Base-by-base conservation (phyloP, 768 basidiomycete species). In the Gymnopilus junonius region DNA sequence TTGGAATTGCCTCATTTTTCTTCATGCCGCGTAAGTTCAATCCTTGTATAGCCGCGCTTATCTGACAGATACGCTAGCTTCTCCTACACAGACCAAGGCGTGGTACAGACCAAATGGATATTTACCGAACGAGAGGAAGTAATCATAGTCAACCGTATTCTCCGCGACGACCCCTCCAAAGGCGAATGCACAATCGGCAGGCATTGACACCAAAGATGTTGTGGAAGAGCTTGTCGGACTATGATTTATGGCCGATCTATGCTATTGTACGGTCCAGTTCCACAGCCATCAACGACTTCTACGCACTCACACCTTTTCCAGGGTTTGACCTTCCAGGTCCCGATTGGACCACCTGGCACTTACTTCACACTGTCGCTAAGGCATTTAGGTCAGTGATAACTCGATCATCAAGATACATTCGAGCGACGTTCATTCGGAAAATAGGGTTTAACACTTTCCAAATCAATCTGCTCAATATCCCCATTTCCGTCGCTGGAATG, bases 151-250 rank as follows among this genome's bases (percentile, higher is more conserved):
- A 20, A 32, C 32, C 65, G 84, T 21, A 82, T 89, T 3, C 74
- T 89, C 2, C 82, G 87, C 8, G 88, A 89, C 69, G 88, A 90
- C 66, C 88, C 88, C 4, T 75, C 85, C 11, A 89, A 89, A 69
- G 48, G 85, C 82, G 81, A 83, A 88, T 90, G 89, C 87, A 90
- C 73, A 90, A 91, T 65, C 82, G 89, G n/a, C 75, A 91, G 74
- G 88, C 85, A 8, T 75, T 91, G 3, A 75, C 77, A 3, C 45
- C 78, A 10, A 73, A 67, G 61, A 83, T 80, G 74, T 80, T 90
- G 20, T 84, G 76, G 71, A 65, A 76, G 21, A 81, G 85, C n/a
- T 58, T 89, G 14, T 74, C 70, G 20, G 88, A 91, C 67, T 90
- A 82, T 80, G 75, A 81, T 43, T 71, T 90, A 69, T 90, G 89